phyloP scores from a whole-genome alignment of 2,329 filamentous ascomycete genomes.

The Curvularia lunata region DNA sequence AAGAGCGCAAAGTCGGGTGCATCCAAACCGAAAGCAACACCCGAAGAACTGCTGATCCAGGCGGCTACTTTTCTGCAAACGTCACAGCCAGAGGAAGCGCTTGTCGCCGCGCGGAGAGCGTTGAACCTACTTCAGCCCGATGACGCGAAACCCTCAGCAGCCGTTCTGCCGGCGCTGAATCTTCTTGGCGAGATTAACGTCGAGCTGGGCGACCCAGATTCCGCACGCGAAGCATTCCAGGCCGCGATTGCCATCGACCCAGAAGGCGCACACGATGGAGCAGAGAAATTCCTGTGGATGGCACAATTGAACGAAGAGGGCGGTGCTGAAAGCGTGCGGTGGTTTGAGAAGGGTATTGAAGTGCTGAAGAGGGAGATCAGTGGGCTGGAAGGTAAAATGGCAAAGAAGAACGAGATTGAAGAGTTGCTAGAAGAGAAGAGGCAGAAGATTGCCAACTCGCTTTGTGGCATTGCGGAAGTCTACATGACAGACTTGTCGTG shows the following conservation, averaged over 20 bases:
- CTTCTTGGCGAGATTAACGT: conserved; percentile 82
- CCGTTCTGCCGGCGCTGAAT: conserved; percentile 71
- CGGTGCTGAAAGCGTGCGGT: conserved; percentile 64
- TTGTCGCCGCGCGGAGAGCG: conserved; percentile 61
- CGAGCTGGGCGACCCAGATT: conserved; percentile 80
- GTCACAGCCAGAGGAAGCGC: conserved; percentile 63
- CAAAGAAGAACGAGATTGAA: conserved; percentile 43
- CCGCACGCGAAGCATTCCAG: conserved; percentile 74
- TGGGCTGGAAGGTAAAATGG: conserved; percentile 59
- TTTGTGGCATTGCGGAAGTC: conserved; percentile 93
- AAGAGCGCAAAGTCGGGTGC: conserved; percentile 44
- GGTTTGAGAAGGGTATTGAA: conserved; percentile 71
- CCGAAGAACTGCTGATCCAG: conserved; percentile 62
- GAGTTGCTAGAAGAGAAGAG: conserved; percentile 69
- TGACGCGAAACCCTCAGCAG: conserved; percentile 43
- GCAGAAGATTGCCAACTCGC: conserved; percentile 82
- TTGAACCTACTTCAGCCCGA: conserved; percentile 56
- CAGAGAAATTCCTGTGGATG: conserved; percentile 94
- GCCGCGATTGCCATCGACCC: conserved; percentile 77
- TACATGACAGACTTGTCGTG: conserved; percentile 98
- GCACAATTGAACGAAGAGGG: conserved; percentile 80
- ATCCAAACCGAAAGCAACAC: conserved; percentile 57
- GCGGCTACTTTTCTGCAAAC: conserved; percentile 64
- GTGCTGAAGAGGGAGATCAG: conserved; percentile 76
- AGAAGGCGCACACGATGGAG: conserved; percentile 80